Evolutionary conservation across 345 rosid genomes (phyloP), one percentile per base, ranked within the genome.

Genomic region (Eucalyptus pauciflora): DNA sequence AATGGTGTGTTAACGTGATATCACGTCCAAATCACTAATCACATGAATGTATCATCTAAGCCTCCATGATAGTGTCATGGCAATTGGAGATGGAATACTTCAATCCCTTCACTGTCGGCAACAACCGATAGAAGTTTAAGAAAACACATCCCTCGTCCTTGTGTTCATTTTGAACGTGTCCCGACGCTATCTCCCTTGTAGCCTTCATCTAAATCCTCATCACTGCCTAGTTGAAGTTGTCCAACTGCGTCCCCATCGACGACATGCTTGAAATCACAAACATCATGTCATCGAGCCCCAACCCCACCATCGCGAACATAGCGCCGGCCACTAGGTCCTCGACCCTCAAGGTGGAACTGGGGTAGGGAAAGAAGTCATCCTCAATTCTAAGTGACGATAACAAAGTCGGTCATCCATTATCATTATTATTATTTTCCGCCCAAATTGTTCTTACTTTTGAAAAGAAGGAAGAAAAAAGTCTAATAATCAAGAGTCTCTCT

Each of bases 151-250:
- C 33, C 94, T 94, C 13, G 93, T 91, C 37, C 96, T 96, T 1
- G 93, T 91, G 92, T 95, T 94, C 11, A 94, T 45, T 17, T 92
- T 13, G 46, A 93, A 91, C 14, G 94, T 93, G 12, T 88, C 92
- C 46, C 87, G 86, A 45, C 41, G 92, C 96, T 22, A 89, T 91
- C 8, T 91, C 89, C 24, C 89, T 56, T 3, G 96, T 93, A 1
- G 93, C 90, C 50, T 91, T 85, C 10, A 81, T 50, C 45, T 80
- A 69, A 12, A 96, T 91, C 88, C 91, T 93, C 51, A 25, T 50
- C 33, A 86, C 48, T 15, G 93, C 93, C n/a, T 85, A 86, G 89
- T 88, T 89, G 64, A 96, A 92, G 50, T 89, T 46, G 18, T 89
- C 89, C 4, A 92, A 45, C 81, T 94, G 96, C 48, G 79, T 88